Conservation (phyloP, 2,329 filamentous ascomycete species). For the Truncatella angustata region DNA sequence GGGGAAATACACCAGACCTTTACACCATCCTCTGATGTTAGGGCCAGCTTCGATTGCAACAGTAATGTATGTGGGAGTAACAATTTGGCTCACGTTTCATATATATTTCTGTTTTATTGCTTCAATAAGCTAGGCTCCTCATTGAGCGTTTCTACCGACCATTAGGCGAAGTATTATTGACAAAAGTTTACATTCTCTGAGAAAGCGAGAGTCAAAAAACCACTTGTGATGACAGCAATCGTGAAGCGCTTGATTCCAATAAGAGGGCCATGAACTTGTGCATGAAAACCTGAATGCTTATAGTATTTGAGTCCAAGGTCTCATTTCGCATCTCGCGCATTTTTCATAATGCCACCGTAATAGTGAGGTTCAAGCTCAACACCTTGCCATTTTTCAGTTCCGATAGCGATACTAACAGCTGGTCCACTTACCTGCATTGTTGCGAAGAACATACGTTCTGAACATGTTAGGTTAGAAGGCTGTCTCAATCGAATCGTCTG, state of each 20-base stretch:
- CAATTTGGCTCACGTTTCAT: background rate
- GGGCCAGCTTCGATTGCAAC: background rate
- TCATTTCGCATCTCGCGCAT: conserved; percentile 35
- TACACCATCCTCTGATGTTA: conserved; percentile 19
- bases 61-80: background rate
- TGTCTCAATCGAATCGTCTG: no score
- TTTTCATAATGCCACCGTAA: conserved; percentile 18
- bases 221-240: conserved; percentile 43
- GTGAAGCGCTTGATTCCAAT: conserved; percentile 36
- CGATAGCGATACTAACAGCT: no score
- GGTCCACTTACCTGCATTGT: no score
- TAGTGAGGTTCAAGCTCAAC: background rate
- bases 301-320: conserved; percentile 38
- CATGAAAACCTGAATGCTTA: conserved; percentile 32
- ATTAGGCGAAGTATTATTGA: background rate
- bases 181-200: background rate
- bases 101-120: background rate
- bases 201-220: conserved; percentile 30
- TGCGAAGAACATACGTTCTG: no score
- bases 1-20: conserved; percentile 48
- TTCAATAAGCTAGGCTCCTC: background rate
- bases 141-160: background rate
- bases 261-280: conserved; percentile 35
- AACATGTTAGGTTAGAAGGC: no score
- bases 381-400: no score